Evolutionary conservation across 192 early-diverging fungal species (phyloP), one percentile per base, ranked within the genome.

Genomic region (Backusella sp.): DNA sequence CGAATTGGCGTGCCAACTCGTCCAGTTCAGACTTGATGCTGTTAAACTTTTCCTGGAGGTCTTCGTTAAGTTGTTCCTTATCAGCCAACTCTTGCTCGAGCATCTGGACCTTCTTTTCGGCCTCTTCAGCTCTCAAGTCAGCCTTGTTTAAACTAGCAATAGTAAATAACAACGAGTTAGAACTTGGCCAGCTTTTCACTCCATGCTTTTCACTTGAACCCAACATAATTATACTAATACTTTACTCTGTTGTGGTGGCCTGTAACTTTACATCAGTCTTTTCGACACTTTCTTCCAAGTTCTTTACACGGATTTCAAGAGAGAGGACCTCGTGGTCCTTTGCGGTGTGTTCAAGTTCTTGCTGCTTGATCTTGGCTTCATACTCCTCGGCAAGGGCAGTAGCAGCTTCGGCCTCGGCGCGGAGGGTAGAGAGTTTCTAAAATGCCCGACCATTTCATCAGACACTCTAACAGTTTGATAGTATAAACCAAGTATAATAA

Each of bases 81-180:
- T 89, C 90, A 46, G 82, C 81, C 77, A 87, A 83, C 73, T 98
- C 94, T 73, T 84, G 83, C 77, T 97, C 95, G 78, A 96, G 82
- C 79, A 91, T 87, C 53, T 87, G 86, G 32, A 94, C 90, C 85
- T 90, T 92, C 76, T 95, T 92, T 84, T 98, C 95, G 79, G 91
- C 89, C 73, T 90, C 87, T 82, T 97, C 96, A 77, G 93, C 88
- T 76, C 88, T 87, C 66, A 96, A 84, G 80, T 97, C 95, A 73
- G 93, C 88, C 56, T 88, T 73, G 42, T 79, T 80, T 66, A 74
- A 83, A 2, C 82, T 83, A 74, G 36, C 6, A 59, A 72, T 75
- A 72, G 17, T 6, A 66, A 66, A 39, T 23, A 26, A 26, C 11
- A 26, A 12, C n/a, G 56, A 28, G 11, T 62, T 62, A 62, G 56